A percentile compares a stretch with the other conserved stretches of the same genome.
Evolutionary conservation across 129 eudicot genomes (phyloP).

Genomic region (Mikania micrantha): DNA sequence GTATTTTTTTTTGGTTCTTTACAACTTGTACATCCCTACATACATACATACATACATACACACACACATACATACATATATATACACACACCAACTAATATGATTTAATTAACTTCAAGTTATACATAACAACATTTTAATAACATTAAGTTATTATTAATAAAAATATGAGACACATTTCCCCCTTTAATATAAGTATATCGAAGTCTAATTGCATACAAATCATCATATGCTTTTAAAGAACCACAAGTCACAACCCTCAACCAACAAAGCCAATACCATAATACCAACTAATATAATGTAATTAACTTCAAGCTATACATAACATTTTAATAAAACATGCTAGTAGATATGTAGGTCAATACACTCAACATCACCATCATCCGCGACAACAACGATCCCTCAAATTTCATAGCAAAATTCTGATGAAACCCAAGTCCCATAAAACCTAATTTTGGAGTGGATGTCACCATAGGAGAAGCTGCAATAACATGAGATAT

Average conservation of each 20-base stretch:
- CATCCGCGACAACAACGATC: constrained; percentile 3
- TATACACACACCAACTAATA: no score
- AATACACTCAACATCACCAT: constrained; percentile 1
- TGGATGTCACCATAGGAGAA: constrained; percentile 12
- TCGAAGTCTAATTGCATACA: no score
- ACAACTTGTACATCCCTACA: no score
- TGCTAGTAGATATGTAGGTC: constrained; percentile 7
- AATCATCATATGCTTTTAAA: no score
- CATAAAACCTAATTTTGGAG: constrained; percentile 12
- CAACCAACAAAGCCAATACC: background rate
- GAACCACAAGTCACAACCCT: background rate
- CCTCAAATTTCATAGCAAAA: constrained; percentile 10
- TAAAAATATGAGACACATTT: no score
- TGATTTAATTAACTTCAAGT: no score
- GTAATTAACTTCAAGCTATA: background rate
- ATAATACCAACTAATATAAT: background rate
- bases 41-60: no score
- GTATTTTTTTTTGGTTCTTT: no score
- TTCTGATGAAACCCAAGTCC: constrained; percentile 22
- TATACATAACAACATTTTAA: no score
- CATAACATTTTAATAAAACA: background rate
- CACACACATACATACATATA: no score
- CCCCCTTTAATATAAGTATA: no score
- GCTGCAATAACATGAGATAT: constrained; percentile 6
- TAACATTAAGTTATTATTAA: no score